Base-by-base conservation (phyloP, 768 basidiomycete species). In the Phaeotremella fagi region DNA sequence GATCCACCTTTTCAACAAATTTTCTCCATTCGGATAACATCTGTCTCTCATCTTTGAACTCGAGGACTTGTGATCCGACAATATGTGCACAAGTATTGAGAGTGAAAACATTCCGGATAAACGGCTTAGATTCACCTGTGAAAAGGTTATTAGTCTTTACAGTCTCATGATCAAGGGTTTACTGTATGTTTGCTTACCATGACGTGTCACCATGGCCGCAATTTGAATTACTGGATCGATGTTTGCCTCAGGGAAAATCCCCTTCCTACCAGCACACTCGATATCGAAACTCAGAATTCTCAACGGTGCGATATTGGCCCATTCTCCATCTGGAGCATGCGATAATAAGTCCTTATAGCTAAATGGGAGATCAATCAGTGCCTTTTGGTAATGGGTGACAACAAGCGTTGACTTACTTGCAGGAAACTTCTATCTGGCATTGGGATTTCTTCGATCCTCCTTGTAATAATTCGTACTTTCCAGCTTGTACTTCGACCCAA, bases 271-370 rank as follows among this genome's bases (percentile, higher is more conserved):
- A 0, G 95, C 95, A 75, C 95, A 99, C 76, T 99, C 95, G 63
- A 99, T 97, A 82, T 99, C 95, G 65, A 99, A 99, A 66, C 90
- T 92, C 26, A 99, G 80, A 66, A 97, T 88, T 16, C 95, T 84
- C 0, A 98, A 77, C 0, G 95, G 95, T 0, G 95, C 94, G 46
- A 94, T 84, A 57, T 83, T 85, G 1, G 88, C 86, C 88, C 94
- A 98, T 36, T 83, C 80, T 1, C 86, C 92, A 71, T 97, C 95
- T 1, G 95, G 87, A 3, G 85, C 76, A 75, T 99, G 87, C 1
- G 95, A 95, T 49, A 88, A 84, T 66, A 99, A 86, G 20, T 80
- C 79, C 54, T 91, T 81, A 76, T 84, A 90, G 73, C 91, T 94
- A 55, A 4, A 5, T 28, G 11, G 0, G 35, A 31, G 27, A 33